Conservation (phyloP, 768 basidiomycete genomes). For the Trametes elegans region DNA sequence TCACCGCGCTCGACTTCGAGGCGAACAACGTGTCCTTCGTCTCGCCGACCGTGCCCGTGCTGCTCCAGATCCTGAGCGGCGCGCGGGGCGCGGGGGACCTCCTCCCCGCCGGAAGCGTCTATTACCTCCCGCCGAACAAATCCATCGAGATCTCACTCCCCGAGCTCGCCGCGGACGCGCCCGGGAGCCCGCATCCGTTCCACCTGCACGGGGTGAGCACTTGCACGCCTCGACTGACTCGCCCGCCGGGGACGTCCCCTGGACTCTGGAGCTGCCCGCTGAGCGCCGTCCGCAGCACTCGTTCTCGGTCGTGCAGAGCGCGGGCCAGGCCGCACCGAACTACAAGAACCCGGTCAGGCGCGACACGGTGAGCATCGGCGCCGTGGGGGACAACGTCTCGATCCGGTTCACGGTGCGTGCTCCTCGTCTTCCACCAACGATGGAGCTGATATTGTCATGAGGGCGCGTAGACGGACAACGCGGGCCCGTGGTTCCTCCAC, state of each 20-base stretch:
- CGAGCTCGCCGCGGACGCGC: constrained; percentile 39
- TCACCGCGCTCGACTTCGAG: constrained; percentile 30
- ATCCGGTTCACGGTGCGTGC: constrained; percentile 30
- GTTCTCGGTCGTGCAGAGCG: constrained; percentile 37
- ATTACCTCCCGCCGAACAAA: constrained; percentile 43
- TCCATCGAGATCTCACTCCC: constrained; percentile 48
- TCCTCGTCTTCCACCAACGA: too few relatives aligned
- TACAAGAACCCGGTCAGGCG: constrained; percentile 37
- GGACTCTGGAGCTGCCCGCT: neutral
- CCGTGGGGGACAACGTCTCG: constrained; percentile 22
- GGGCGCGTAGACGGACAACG: constrained; percentile 84
- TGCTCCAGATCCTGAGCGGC: constrained; percentile 60
- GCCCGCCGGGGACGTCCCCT: neutral
- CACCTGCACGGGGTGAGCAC: constrained; percentile 40
- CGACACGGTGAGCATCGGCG: constrained; percentile 29
- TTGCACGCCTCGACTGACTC: constrained; percentile 1
- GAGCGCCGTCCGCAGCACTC: constrained; percentile 31
- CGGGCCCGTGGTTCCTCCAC: constrained; percentile 84
- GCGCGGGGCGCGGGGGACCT: constrained; percentile 44
- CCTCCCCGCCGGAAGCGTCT: constrained; percentile 47
- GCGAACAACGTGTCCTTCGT: constrained; percentile 36
- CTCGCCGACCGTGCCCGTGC: constrained; percentile 47
- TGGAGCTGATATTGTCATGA: too few relatives aligned
- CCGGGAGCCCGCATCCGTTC: constrained; percentile 42
- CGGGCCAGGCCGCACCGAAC: constrained; percentile 33